These are phyloP conservation scores for Chlamydomonas incerta DNA, from an alignment of 139 green algal genomes.

Conservation along the genomic window DNA sequence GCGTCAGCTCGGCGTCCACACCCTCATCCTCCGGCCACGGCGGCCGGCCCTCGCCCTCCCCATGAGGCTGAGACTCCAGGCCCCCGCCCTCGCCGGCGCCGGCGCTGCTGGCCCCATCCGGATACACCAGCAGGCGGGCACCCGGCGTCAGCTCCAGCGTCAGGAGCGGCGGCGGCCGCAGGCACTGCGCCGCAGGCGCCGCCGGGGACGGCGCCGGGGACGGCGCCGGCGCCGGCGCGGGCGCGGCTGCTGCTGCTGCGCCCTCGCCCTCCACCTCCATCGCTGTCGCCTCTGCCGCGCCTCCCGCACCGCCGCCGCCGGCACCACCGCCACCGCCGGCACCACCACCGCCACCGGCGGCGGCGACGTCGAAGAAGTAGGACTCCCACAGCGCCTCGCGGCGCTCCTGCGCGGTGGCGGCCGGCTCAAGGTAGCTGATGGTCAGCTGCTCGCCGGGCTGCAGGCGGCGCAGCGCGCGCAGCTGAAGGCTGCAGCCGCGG, in stretches of 20 bases:
- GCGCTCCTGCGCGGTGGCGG: conserved; percentile 70
- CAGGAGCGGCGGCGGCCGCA: conserved; percentile 7
- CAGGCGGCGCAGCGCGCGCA: conserved; percentile 72
- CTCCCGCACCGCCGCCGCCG: background rate
- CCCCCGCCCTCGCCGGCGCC: no score
- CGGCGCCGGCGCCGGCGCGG: background rate
- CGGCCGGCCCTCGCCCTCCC: background rate
- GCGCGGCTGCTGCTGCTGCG: background rate
- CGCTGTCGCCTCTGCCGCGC: background rate
- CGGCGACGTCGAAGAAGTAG: conserved; percentile 81
- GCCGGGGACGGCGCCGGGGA: background rate
- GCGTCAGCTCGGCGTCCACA: conserved; percentile 43
- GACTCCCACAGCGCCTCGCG: conserved; percentile 59
- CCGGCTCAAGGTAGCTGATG: conserved; percentile 83
- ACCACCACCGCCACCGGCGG: background rate
- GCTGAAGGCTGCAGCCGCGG: conserved; percentile 58
- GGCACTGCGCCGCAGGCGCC: background rate
- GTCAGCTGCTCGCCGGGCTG: conserved; percentile 72
- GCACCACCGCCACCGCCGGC: background rate
- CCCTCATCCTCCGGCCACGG: conserved; percentile 52
- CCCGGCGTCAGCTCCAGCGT: background rate
- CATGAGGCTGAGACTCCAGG: no score
- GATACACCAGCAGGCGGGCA: conserved; percentile 39
- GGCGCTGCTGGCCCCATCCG: no score
- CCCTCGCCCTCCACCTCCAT: background rate